Base-by-base conservation (phyloP, 169 alveolate genomes). In the Cryptosporidium viatorum region DNA sequence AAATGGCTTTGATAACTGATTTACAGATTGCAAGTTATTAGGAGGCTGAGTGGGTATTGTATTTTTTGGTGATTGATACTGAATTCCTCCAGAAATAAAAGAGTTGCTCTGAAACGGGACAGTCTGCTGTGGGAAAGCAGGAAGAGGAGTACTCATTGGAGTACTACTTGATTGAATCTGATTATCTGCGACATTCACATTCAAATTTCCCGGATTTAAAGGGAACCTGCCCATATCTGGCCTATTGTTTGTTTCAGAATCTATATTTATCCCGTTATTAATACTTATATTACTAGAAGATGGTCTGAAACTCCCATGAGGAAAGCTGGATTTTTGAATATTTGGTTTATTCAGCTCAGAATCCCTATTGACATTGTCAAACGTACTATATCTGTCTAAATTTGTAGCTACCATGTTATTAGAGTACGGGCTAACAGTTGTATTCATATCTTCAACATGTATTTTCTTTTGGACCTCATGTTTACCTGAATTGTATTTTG, bases 401-500 rank as follows among this genome's bases (percentile, higher is more conserved):
- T 55, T 26, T 26, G 29, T 55, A 23, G 67, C 7, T 41, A 37
- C 4, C n/a, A 50, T 43, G 37, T 39, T 69, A 69, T 69, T 50
- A n/a, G 55, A 69, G 58, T 41, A 69, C 12, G 60, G 35, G n/a
- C 31, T 39, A 10, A 18, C 59, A 12, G 58, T 10, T 41, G 33
- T 21, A 37, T 69, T 37, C 18, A 21, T 9, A 23, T 37, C 59
- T n/a, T 21, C 80, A 37, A 2, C n/a, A 35, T 69, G 10, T 16
- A 41, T 23, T 69, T 69, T 69, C 21, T 60, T 21, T 21, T 69
- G 80, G 37, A 29, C 80, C 39, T 12, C 50, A 39, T 35, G 50
- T 48, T 71, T 50, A 71, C 37, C 48, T 71, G 60, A 55, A 50
- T 31, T 48, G 48, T 71, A 71, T 55, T 51, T 71, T 51, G 85